Evolutionary conservation across 768 basidiomycete genomes (phyloP), one percentile per base, ranked within the genome.

Genomic region (Tremella mesenterica): DNA sequence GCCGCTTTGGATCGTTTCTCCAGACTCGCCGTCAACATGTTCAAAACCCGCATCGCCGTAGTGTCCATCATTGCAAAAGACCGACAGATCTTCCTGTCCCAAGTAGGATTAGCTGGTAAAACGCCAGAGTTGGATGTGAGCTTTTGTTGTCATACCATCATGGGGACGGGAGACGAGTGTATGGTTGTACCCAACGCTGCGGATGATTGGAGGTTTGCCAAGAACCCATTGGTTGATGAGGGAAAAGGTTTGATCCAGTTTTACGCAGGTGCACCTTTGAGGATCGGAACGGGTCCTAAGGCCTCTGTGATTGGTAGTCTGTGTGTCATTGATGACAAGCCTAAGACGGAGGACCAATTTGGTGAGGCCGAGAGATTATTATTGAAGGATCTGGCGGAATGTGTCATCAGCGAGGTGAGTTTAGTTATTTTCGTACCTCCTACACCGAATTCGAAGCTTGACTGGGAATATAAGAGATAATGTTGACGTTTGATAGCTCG

Each of bases 161-260:
- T 68, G 36, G 48, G 57, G 2, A 38, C 51, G 1, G 62, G 55
- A 12, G 54, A 51, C 13, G 34, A 58, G 16, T 72, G 71, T 47
- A 63, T 70, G 63, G 56, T 70, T 1, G 57, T 72, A 1, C 44
- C 54, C 4, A 54, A 72, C 53, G 54, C 58, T 6, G 45, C 43
- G 14, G 48, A 60, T 6, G 71, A 72, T 50, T 72, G 71, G 71
- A 52, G 71, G 5, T 72, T 72, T 48, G 39, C 50, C 9, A 59
- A 62, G 20, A 68, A 68, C 50, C 66, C 68, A 3, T 44, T 65
- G 13, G 57, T 63, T 5, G 27, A 53, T 13, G 52, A 54, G 14
- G 57, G 59, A 12, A 23, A 23, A n/a, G 64, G 57, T 8, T 54
- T 54, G 1, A 44, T 63, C 9, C 59, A 60, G 23, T 67, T 65